Base-by-base conservation (phyloP, 179 eudicot species). In the Gypsophila paniculata region DNA sequence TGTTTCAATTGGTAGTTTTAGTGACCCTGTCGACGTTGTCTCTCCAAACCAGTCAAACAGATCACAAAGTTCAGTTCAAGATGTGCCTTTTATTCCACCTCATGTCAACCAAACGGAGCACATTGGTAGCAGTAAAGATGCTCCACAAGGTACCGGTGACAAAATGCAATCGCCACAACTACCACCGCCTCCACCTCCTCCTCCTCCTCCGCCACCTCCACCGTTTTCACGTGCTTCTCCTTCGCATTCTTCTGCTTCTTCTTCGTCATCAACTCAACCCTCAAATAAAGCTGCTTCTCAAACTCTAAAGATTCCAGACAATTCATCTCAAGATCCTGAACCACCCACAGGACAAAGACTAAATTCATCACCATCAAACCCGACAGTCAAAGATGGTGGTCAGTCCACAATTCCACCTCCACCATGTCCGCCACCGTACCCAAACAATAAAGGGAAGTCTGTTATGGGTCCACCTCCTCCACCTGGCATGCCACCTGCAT, bases 391-490 rank as follows among this genome's bases (percentile, higher is more conserved):
- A 51, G 81, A 64, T 39, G 76, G 65, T 32, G 76, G 61, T 18
- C 72, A 76, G 39, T 53, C 73, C 5, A 54, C 68, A 12, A 79
- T 83, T 82, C 93, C 97, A 69, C 89, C 87, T 4, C 91, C 98
- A 39, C 94, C 94, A 8, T 75, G 78, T 19, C 91, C 87, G 11
- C 94, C 88, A 0, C 83, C 88, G 22, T 57, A 79, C 68, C 23
- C 72, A 2, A 77, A 76, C 44, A 86, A 84, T 49, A 74, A 72
- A 4, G 38, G 74, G 6, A 80, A 42, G 60, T 26, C 78, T 7
- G 48, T 64, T 0, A 86, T 78, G 49, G 81, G 81, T 14, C 87
- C 88, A 29, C 97, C 93, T 6, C 89, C 97, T 52, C 96, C 89
- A 44, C 87, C 83, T 13, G 74, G 71, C 8, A 80, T 62, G 70